Base-by-base conservation (phyloP, 805 yeast species). In the Candida xiaguanensis region DNA sequence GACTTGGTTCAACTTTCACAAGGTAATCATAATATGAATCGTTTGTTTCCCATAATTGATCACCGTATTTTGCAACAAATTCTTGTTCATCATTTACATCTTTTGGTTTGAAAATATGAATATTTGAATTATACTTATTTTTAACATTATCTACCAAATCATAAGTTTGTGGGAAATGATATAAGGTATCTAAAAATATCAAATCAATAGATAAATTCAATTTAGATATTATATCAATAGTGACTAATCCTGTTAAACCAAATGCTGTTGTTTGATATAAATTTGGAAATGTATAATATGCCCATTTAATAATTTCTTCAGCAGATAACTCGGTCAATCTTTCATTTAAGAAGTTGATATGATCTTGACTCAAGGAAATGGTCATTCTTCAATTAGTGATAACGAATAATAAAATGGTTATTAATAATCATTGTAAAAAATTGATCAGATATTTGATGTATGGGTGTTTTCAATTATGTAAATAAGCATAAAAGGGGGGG, bases 81-180 rank as follows among this genome's bases (percentile, higher is more conserved):
- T 85, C 95, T 13, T 47, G 46, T 40, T 78, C 91, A 3, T 73
- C 63, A 1, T 56, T 53, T 28, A 75, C 76, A 22, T 71, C 83
- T 22, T 59, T 51, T 0, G 98, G 97, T 48, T 72, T 74, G 62
- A 70, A 88, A 2, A 85, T 66, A 49, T 86, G 82, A 17, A 90
- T 59, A 19, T 67, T 68, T 2, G 79, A 74, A 19, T 48, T 38
- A 57, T 91, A 91, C 43, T 68, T 74, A 12, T 52, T 47, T 50
- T 76, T 65, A 29, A 91, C 74, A 9, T 63, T 67, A 2, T 75
- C 70, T 4, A 90, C 82, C 28, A 91, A 71, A 3, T 82, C 87
- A 31, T 82, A 64, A 1, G 98, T 91, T 59, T 91, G 98, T n/a
- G 91, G 89, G 70, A 91, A 91, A 60, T 91, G 97, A 55, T 90